These are phyloP conservation scores for Chionographis japonica DNA, from an alignment of 106 monocot species.

Conservation along the genomic window DNA sequence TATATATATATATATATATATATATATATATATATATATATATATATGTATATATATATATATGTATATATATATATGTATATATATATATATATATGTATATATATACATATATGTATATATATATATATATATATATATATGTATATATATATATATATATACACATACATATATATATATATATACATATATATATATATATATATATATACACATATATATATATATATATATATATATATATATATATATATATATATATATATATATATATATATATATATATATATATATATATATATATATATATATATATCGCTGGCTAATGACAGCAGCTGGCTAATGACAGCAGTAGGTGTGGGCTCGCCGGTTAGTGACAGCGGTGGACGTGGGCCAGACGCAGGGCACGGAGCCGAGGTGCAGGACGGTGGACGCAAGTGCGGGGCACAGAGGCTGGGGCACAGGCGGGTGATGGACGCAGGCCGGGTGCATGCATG, in stretches of 20 bases:
- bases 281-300: constrained; percentile 2
- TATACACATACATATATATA: neutral
- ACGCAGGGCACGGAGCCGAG: no score
- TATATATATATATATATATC: no score
- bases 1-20: neutral
- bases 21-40: constrained; percentile 1
- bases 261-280: constrained; percentile 2
- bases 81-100: neutral
- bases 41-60: neutral
- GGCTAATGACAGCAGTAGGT: no score
- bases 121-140: constrained; percentile 1
- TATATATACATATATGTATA: neutral
- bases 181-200: constrained; percentile 1
- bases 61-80: neutral
- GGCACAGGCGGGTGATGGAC: no score
- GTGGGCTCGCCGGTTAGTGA: no score
- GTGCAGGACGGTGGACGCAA: no score
- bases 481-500: no score
- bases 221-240: constrained; percentile 1
- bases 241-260: constrained; percentile 2
- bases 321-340: no score
- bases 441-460: no score
- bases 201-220: neutral
- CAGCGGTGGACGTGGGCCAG: no score
- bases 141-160: neutral